Evolutionary conservation across 1,139 yeast genomes (phyloP).

Genomic region (Geotrichum restrictum): DNA sequence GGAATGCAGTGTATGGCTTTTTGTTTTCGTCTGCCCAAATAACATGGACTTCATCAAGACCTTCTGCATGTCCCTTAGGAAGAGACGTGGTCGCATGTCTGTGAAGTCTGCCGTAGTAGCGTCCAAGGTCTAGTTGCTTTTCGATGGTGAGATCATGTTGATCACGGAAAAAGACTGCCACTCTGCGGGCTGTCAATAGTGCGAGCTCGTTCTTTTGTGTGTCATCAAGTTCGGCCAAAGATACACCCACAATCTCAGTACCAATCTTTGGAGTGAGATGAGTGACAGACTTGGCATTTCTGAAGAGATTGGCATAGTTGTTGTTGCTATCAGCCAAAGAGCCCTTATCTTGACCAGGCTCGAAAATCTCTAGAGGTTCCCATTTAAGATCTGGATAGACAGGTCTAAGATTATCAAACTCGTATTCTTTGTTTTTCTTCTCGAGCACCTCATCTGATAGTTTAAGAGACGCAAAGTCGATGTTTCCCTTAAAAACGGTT

Average conservation of each 20-base stretch:
- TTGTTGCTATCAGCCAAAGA: slow-evolving; percentile 23
- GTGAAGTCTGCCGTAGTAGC: slow-evolving; percentile 64
- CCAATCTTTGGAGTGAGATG: slow-evolving; percentile 63
- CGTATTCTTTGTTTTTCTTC: slow-evolving; percentile 11
- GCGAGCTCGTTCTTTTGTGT: slow-evolving; percentile 64
- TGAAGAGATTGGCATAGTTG: slow-evolving; percentile 49
- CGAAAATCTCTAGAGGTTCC: slow-evolving; percentile 29
- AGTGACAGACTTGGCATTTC: slow-evolving; percentile 40
- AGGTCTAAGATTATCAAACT: slow-evolving; percentile 29
- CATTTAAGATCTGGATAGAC: slow-evolving; percentile 36
- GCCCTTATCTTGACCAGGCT: slow-evolving; percentile 19
- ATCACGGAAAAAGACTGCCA: slow-evolving; percentile 63
- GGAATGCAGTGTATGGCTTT: slow-evolving; percentile 31
- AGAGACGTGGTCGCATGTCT: slow-evolving; percentile 72
- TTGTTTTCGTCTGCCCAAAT: slow-evolving; percentile 42
- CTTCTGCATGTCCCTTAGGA: slow-evolving; percentile 43
- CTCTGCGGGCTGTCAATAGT: slow-evolving; percentile 58
- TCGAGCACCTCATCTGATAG: slow-evolving; percentile 7
- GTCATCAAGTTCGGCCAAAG: slow-evolving; percentile 43
- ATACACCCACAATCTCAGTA: slow-evolving; percentile 57
- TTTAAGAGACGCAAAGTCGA: slow-evolving; percentile 13
- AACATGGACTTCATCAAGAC: slow-evolving; percentile 54
- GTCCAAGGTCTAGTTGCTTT: slow-evolving; percentile 59
- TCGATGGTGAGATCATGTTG: slow-evolving; percentile 49
- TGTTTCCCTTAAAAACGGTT: slow-evolving; percentile 14